Evolutionary conservation across 148 eudicot species (phyloP).

Genomic region (Chenopodium album): DNA sequence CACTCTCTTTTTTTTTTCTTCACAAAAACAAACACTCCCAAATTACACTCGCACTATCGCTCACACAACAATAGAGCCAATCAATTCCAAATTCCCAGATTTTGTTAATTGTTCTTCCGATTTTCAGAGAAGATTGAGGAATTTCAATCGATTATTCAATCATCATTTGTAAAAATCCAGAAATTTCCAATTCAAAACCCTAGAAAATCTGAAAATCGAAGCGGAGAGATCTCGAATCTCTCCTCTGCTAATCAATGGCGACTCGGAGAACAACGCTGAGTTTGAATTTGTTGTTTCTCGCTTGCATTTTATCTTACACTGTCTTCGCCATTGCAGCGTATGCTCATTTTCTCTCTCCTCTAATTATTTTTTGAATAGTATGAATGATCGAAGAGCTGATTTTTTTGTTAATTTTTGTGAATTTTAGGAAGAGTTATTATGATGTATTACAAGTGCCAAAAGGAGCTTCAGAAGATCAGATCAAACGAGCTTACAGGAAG

Average conservation of each 20-base stretch:
- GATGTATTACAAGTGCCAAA: conserved; percentile 80
- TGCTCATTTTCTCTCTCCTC: conserved; percentile 9
- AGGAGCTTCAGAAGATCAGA: conserved; percentile 88
- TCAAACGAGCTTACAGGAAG: conserved; percentile 87
- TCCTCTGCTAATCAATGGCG: conserved; percentile 31
- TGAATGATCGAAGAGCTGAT: conserved; percentile 18
- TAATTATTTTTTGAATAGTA: background rate
- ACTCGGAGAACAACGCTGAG: conserved; percentile 15
- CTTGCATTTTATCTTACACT: conserved; percentile 40
- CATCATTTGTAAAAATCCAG: background rate
- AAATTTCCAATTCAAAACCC: conserved; percentile 24
- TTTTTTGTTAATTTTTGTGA: background rate
- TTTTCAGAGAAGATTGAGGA: background rate
- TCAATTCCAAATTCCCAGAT: background rate
- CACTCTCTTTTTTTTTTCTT: background rate
- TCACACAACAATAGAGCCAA: background rate
- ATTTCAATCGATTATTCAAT: background rate
- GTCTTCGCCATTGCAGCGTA: conserved; percentile 76
- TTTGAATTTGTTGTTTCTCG: conserved; percentile 26
- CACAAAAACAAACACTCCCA: background rate
- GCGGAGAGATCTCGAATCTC: conserved; percentile 29
- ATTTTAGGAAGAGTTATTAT: conserved; percentile 81
- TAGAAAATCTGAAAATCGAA: conserved; percentile 11
- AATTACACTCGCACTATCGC: background rate
- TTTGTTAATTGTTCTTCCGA: background rate